Conservation (phyloP, 2,329 filamentous ascomycete genomes). For the Cercospora janseana region DNA sequence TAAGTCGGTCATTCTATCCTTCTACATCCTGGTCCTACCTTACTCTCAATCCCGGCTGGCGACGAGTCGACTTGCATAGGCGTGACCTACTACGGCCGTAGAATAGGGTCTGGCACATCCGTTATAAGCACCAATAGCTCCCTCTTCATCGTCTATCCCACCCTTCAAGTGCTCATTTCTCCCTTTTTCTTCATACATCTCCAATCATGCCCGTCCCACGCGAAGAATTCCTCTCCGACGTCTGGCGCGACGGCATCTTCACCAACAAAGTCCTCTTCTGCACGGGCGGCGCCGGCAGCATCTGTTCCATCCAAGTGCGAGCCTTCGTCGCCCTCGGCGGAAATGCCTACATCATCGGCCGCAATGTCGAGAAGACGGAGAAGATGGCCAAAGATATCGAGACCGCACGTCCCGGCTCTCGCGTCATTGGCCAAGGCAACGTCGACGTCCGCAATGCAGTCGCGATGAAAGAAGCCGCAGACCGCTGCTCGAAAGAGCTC, state of each 20-base stretch:
- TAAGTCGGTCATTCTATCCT: too few species aligned
- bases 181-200: not conserved
- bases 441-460: constrained; percentile 67
- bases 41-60: not conserved
- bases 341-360: constrained; percentile 89
- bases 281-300: constrained; percentile 88
- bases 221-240: constrained; percentile 73
- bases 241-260: constrained; percentile 87
- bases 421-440: constrained; percentile 79
- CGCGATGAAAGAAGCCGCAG: constrained; percentile 69
- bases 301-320: constrained; percentile 90
- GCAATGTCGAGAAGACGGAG: constrained; percentile 86
- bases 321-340: constrained; percentile 88
- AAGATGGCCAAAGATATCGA: constrained; percentile 76
- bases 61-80: too few species aligned
- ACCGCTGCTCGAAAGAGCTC: constrained; percentile 75
- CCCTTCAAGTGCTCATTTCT: not conserved
- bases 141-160: not conserved
- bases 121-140: not conserved
- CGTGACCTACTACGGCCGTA: not conserved
- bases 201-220: constrained; percentile 57
- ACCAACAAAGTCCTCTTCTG: constrained; percentile 88
- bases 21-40: not conserved
- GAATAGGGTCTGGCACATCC: not conserved
- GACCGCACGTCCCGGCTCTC: constrained; percentile 71